phyloP scores from a whole-genome alignment of 2,329 filamentous ascomycete genomes.

The Plectosphaerella sp. region DNA sequence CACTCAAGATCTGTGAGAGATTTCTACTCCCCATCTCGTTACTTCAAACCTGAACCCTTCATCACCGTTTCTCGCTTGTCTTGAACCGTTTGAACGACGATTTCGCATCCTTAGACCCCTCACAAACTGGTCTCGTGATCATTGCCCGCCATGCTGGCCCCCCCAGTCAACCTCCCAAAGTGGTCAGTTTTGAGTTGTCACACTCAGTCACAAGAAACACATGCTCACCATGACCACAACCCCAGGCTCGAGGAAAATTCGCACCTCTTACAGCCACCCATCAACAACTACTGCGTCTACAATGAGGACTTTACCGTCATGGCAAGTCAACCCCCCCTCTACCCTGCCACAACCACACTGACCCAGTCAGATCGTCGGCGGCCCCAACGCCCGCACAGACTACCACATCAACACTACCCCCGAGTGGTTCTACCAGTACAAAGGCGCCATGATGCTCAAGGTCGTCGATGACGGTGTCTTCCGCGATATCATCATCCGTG shows the following conservation, averaged over 20 bases:
- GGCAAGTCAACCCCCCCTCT: slow-evolving; percentile 38
- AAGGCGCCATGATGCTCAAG: slow-evolving; percentile 89
- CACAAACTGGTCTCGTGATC: too few species aligned
- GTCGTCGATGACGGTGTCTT: slow-evolving; percentile 72
- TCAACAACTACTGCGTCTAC: slow-evolving; percentile 98
- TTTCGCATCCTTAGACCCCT: too few species aligned
- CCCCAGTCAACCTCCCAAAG: slow-evolving; percentile 53
- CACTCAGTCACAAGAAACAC: background rate
- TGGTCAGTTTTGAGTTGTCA: slow-evolving; percentile 36
- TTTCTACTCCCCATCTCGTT: too few species aligned
- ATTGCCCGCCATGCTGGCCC: slow-evolving; percentile 7
- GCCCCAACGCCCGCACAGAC: slow-evolving; percentile 92
- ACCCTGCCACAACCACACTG: background rate
- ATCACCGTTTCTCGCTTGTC: too few species aligned
- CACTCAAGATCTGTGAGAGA: too few species aligned
- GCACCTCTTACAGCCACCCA: slow-evolving; percentile 85
- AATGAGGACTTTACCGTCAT: slow-evolving; percentile 79
- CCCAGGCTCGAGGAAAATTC: slow-evolving; percentile 84
- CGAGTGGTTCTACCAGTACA: slow-evolving; percentile 98
- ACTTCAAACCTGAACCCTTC: too few species aligned
- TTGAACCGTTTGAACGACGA: too few species aligned
- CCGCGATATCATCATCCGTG: slow-evolving; percentile 81
- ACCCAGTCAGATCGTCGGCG: slow-evolving; percentile 71
- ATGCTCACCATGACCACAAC: slow-evolving; percentile 7
- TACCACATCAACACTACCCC: slow-evolving; percentile 97